Conservation (phyloP, 139 green algal species). For the Yamagishiella unicocca region DNA sequence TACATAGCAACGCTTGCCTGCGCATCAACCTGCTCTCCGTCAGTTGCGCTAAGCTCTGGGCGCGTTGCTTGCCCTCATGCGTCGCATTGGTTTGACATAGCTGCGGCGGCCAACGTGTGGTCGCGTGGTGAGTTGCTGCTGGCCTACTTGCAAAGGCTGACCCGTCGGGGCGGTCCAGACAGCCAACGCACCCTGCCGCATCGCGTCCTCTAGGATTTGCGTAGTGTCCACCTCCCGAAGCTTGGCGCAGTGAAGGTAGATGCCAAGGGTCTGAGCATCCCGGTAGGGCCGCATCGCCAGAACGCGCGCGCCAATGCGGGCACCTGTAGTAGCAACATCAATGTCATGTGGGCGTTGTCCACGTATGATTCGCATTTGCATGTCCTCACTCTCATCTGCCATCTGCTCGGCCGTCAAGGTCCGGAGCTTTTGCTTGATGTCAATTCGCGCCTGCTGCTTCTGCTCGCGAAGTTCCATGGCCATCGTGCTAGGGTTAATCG, state of each 20-base stretch:
- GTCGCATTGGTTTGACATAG: too few species aligned
- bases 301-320: slow-evolving; percentile 55
- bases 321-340: slow-evolving; percentile 31
- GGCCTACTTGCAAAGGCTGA: too few species aligned
- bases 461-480: neutral
- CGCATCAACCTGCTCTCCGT: too few species aligned
- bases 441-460: slow-evolving; percentile 21
- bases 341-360: too few species aligned
- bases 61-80: too few species aligned
- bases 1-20: slow-evolving; percentile 74
- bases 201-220: slow-evolving; percentile 54
- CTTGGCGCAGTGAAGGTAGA: slow-evolving; percentile 78
- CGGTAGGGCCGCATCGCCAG: slow-evolving; percentile 58
- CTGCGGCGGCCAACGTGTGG: too few species aligned
- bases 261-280: slow-evolving; percentile 48
- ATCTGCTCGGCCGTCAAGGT: neutral
- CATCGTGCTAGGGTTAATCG: neutral
- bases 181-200: slow-evolving; percentile 54
- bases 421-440: slow-evolving; percentile 14
- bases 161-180: neutral
- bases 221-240: slow-evolving; percentile 84
- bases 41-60: too few species aligned
- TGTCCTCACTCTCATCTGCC: slow-evolving; percentile 7
- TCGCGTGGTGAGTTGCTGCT: too few species aligned
- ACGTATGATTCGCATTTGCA: too few species aligned